Base-by-base conservation (phyloP, 164 flowering plant species). In the Vitis cinerea region DNA sequence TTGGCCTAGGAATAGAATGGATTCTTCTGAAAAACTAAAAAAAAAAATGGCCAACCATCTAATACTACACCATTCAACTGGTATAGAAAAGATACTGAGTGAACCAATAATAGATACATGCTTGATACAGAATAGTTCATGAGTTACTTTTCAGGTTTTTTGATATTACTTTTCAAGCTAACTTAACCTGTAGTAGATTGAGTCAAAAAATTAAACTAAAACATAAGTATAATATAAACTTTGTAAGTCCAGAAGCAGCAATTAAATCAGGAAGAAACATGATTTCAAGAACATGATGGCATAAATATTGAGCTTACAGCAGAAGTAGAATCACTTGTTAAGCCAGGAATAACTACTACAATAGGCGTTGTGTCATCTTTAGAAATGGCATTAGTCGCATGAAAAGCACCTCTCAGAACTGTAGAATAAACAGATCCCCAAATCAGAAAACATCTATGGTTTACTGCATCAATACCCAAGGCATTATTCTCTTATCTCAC, bases 321-420 rank as follows among this genome's bases (percentile, higher is more conserved):
- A 66, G 97, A 82, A 64, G 75, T 58, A 67, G 99, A 95, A 78
- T 95, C 99, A 66, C 99, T 93, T 27, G 93, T 89, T 71, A 95
- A 70, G 52, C 99, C 99, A 58, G 98, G 99, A 71, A 95, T 72
- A 68, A 95, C 90, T 44, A 93, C 72, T 71, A 87, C 83, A 78
- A 91, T 84, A 11, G 99, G 98, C n/a, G 97, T 87, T 14, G 77
- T 74, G 53, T 85, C 93, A 78, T 89, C 86, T 66, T 83, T 83
- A 8, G 84, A 55, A 53, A 80, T 73, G 9, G 57, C 54, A 64
- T 61, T 58, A 67, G 74, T 69, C 68, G 50, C 63, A 56, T 54
- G 64, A 11, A 70, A 70, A 62, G 72, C 64, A 60, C 70, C 83
- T 50, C 82, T 78, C 6, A 76, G 23, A 67, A 85, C 96, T 88